phyloP scores from a whole-genome alignment of 495 filamentous ascomycete genomes.

The Penicillium cosmopolitanum region DNA sequence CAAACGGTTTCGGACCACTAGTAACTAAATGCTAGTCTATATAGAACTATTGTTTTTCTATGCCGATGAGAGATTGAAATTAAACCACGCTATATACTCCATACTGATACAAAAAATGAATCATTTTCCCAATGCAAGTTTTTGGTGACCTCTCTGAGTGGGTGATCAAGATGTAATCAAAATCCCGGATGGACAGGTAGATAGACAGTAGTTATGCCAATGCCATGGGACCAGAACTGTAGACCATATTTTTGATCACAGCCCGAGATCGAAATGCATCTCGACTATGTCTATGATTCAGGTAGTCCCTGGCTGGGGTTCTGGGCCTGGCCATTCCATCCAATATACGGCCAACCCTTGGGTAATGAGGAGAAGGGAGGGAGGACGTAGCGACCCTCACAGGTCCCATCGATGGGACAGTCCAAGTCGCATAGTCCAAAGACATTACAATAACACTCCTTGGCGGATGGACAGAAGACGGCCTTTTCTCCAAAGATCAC shows the following conservation, averaged over 20 bases:
- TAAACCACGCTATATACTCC: not conserved
- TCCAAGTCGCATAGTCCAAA: slow-evolving; percentile 61
- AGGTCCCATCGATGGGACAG: slow-evolving; percentile 39
- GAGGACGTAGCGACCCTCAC: slow-evolving; percentile 49
- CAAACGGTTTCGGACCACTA: too few species aligned
- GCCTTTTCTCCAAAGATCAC: slow-evolving; percentile 56
- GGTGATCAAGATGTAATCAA: not conserved
- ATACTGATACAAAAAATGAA: not conserved
- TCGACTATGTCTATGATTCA: slow-evolving; percentile 22
- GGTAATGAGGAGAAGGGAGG: slow-evolving; percentile 52
- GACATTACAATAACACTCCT: slow-evolving; percentile 66
- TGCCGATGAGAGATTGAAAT: not conserved
- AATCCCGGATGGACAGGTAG: not conserved
- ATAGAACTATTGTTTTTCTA: too few species aligned
- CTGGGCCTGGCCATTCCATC: slow-evolving; percentile 53
- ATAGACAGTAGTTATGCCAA: too few species aligned
- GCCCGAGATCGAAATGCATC: not conserved
- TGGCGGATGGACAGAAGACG: slow-evolving; percentile 59
- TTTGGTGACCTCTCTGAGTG: not conserved
- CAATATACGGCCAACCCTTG: slow-evolving; percentile 54
- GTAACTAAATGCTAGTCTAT: too few species aligned
- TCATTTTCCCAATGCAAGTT: not conserved
- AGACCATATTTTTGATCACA: not conserved
- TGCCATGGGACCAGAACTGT: not conserved
- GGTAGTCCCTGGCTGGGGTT: slow-evolving; percentile 44